These are phyloP conservation scores for Trichosporon coremiiforme DNA, from an alignment of 1,284 basidiomycete species.

Conservation along the genomic window DNA sequence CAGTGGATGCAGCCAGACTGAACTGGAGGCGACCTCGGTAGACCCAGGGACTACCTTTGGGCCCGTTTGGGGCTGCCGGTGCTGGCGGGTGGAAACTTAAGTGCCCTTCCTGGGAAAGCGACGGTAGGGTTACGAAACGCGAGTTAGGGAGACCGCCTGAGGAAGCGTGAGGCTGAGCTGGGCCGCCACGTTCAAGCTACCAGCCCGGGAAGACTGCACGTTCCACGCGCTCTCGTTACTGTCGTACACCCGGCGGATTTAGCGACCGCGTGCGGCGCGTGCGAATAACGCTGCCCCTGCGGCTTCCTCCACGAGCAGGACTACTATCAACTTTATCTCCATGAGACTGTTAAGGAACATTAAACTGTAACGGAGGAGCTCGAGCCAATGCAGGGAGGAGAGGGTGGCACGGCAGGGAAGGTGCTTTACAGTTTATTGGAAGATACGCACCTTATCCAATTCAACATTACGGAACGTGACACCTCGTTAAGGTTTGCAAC, in stretches of 20 bases:
- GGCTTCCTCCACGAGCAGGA: background rate
- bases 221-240: background rate
- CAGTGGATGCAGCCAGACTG: background rate
- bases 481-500: constrained; percentile 14
- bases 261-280: constrained; percentile 2
- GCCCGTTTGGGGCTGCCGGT: background rate
- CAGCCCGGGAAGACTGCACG: background rate
- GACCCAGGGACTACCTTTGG: background rate
- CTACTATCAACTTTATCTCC: constrained; percentile 12
- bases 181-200: constrained; percentile 8
- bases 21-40: background rate
- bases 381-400: background rate
- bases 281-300: background rate
- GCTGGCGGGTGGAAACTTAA: background rate
- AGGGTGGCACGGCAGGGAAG: background rate
- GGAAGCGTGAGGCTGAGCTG: background rate
- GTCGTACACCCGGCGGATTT: constrained; percentile 11
- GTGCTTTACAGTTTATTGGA: constrained; percentile 19
- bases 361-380: constrained; percentile 9
- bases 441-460: constrained; percentile 17
- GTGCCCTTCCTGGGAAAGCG: background rate
- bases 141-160: too few species aligned
- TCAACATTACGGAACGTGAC: constrained; percentile 15
- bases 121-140: background rate
- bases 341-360: constrained; percentile 6